Percentiles rank a stretch among this genome's conserved stretches.
Conservation (phyloP, 371 early-diverging fungal species). For the Basidiobolus heterosporus region DNA sequence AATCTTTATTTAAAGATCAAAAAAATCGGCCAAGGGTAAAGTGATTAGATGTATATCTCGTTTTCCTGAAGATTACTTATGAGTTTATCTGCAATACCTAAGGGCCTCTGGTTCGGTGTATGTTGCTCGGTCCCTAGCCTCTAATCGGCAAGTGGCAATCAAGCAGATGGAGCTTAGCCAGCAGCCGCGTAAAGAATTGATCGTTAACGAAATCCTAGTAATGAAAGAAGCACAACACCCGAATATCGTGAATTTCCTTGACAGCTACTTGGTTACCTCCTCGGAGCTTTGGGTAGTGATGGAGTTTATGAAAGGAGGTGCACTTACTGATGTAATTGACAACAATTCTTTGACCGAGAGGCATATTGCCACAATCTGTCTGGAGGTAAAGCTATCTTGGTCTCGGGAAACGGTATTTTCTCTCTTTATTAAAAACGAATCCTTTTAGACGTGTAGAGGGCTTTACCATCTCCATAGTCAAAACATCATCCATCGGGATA, state of each 20-base stretch:
- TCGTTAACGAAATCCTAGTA: conserved; percentile 88
- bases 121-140: conserved; percentile 53
- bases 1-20: conserved; percentile 70
- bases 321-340: conserved; percentile 91
- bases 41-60: not conserved
- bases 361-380: conserved; percentile 81
- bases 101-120: conserved; percentile 93
- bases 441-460: conserved; percentile 57
- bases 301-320: conserved; percentile 97
- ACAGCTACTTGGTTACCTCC: conserved; percentile 64
- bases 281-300: conserved; percentile 92
- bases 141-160: conserved; percentile 71
- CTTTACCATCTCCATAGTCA: conserved; percentile 80
- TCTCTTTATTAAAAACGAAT: not conserved
- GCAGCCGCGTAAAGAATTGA: conserved; percentile 85
- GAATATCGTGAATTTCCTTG: conserved; percentile 89
- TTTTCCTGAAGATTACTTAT: conserved; percentile 1
- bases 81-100: conserved; percentile 1
- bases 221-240: conserved; percentile 89
- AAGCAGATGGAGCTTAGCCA: conserved; percentile 89
- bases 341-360: conserved; percentile 75
- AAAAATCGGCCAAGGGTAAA: conserved; percentile 90
- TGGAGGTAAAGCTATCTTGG: conserved; percentile 36
- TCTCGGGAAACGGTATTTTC: conserved; percentile 7
- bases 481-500: conserved; percentile 91